Evolutionary conservation across 2,329 filamentous ascomycete species (phyloP).

Genomic region (Bipolaris gigantea): DNA sequence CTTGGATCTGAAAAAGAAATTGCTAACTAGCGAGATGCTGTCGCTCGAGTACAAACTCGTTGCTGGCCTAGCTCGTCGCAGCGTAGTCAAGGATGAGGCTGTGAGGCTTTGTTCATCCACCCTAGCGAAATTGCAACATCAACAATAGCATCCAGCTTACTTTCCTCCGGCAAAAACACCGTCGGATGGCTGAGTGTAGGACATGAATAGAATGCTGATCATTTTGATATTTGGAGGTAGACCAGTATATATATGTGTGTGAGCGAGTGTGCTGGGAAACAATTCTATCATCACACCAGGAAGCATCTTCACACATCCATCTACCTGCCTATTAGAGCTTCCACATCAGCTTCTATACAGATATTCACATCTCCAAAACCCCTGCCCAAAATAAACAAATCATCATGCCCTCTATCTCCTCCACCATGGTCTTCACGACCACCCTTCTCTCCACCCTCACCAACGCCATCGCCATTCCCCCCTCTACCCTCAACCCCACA

Average conservation of each 20-base stretch:
- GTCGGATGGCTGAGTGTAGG: slow-evolving; percentile 16
- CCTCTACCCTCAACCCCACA: slow-evolving; percentile 15
- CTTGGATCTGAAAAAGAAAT: neutral
- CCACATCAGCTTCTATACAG: slow-evolving; percentile 1
- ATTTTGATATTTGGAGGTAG: neutral
- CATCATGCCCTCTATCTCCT: slow-evolving; percentile 31
- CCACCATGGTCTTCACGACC: slow-evolving; percentile 22
- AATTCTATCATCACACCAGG: slow-evolving; percentile 24
- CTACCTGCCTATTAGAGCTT: neutral
- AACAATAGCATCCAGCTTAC: slow-evolving; percentile 9
- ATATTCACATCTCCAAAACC: neutral
- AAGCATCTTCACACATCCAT: neutral
- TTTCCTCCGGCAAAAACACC: slow-evolving; percentile 6
- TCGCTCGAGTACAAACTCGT: neutral
- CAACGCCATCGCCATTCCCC: slow-evolving; percentile 15
- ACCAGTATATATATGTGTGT: slow-evolving; percentile 16
- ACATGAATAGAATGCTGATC: slow-evolving; percentile 7
- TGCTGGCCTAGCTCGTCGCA: neutral
- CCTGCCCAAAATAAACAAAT: neutral
- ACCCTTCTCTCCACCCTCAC: slow-evolving; percentile 26
- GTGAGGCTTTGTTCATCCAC: slow-evolving; percentile 8
- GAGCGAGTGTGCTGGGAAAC: slow-evolving; percentile 3
- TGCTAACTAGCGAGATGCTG: neutral
- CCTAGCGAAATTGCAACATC: slow-evolving; percentile 1
- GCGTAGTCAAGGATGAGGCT: neutral